Evolutionary conservation across 345 rosid genomes (phyloP), one percentile per base, ranked within the genome.

Genomic region (Raphanus sativus): DNA sequence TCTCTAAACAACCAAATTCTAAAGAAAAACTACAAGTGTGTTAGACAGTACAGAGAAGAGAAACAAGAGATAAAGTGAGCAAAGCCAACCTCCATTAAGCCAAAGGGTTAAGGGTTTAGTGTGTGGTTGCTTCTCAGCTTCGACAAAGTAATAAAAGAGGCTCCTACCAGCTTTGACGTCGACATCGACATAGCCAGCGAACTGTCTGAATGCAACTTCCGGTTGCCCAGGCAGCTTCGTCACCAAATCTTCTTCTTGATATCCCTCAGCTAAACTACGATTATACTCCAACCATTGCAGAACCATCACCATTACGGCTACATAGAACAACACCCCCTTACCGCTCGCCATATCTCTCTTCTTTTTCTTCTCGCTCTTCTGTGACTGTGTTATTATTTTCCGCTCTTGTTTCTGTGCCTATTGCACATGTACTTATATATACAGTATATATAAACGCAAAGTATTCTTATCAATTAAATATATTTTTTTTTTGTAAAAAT

Each of bases 61-160:
- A 50, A n/a, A 50, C 55, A 50, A 42, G 52, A n/a, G 55, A 15
- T 4, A n/a, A n/a, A 33, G 62, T 69, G 2, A 74, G 34, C 32
- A 30, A 62, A 70, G 15, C 74, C 42, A 60, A 91, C 96, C 97
- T 89, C 97, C 97, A 85, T 92, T 94, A 80, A 92, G 92, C 98
- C 95, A 94, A 73, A 94, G 95, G 52, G 97, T 74, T 17, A 94
- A 90, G 24, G 98, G 95, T 78, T 86, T 92, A 29, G 74, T 75
- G 36, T 75, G 65, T 42, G 92, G 88, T 56, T 90, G 81, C 36
- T 76, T 78, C 48, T 89, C 89, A 26, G 98, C 97, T 78, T 92
- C 97, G 2, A 89, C 95, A 28, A 92, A 94, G 89, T 91, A 94
- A 80, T 94, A 94, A 75, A 92, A 94, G 86, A 94, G 84, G 82